These are phyloP conservation scores for Kurtzmaniella quercitrusa DNA, from an alignment of 1,139 yeast genomes.

Conservation along the genomic window DNA sequence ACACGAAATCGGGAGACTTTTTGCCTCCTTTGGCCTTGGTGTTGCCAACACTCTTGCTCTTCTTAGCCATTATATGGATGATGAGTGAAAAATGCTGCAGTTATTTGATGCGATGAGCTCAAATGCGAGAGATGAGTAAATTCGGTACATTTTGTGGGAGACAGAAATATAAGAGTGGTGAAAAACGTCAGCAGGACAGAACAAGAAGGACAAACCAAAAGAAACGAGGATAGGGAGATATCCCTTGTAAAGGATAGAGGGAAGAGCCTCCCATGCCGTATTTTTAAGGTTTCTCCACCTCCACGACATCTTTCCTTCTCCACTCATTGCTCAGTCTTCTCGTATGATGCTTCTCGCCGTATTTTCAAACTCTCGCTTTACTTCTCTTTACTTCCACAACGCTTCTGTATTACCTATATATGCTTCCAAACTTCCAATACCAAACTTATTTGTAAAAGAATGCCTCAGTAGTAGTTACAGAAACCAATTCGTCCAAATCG, in stretches of 20 bases:
- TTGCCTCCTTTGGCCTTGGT: conserved; percentile 5
- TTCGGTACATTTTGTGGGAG: too few relatives aligned
- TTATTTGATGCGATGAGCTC: conserved; percentile 5
- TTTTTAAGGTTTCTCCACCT: too few relatives aligned
- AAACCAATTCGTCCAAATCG: conserved; percentile 37
- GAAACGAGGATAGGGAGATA: too few relatives aligned
- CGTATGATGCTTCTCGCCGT: too few relatives aligned
- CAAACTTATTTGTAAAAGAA: conserved; percentile 35
- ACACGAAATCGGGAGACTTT: conserved; percentile 22
- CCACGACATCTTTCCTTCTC: too few relatives aligned
- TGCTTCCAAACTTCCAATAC: neutral
- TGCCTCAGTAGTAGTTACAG: conserved; percentile 27
- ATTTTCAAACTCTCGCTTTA: too few relatives aligned
- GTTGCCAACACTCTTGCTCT: conserved; percentile 9
- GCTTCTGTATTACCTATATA: neutral
- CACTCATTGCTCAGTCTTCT: too few relatives aligned
- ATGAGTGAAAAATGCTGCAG: neutral
- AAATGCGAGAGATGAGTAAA: neutral
- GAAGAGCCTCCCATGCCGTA: too few relatives aligned
- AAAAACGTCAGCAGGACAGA: too few relatives aligned
- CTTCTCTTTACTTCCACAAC: neutral
- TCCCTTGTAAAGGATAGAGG: too few relatives aligned
- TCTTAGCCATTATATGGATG: conserved; percentile 14
- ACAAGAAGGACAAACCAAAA: too few relatives aligned
- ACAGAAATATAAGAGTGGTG: too few relatives aligned